Evolutionary conservation across 225 moss, liverwort and hornwort species (phyloP).

Genomic region (Pleurozium schreberi): DNA sequence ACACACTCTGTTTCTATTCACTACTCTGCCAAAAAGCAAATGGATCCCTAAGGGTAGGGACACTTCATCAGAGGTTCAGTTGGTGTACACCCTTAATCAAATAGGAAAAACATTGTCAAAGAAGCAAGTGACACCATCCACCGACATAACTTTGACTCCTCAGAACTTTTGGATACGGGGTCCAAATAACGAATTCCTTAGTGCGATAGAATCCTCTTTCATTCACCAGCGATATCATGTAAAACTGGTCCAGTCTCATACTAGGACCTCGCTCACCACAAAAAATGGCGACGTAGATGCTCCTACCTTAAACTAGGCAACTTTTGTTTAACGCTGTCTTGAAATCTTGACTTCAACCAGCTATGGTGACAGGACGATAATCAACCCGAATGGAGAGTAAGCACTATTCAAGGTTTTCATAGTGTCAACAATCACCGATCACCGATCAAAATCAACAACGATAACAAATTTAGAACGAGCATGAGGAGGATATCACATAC

Average conservation of each 20-base stretch:
- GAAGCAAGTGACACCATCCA: background rate
- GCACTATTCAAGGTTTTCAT: background rate
- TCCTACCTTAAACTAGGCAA: background rate
- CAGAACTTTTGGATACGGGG: background rate
- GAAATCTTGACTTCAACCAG: background rate
- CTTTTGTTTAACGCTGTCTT: background rate
- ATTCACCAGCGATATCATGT: background rate
- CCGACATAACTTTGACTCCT: too few relatives aligned
- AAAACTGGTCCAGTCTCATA: background rate
- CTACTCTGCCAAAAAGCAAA: background rate
- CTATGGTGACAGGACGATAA: background rate
- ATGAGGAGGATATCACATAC: background rate
- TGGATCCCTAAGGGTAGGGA: too few relatives aligned
- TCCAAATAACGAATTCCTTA: background rate
- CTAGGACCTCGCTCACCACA: background rate
- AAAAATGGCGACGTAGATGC: background rate
- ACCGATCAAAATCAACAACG: background rate
- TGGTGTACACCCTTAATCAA: background rate
- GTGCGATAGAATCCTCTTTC: background rate
- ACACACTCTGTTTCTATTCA: background rate
- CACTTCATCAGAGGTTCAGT: background rate
- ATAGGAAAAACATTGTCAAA: background rate
- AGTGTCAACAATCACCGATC: background rate
- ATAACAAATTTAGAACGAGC: background rate
- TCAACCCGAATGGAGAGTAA: background rate